Evolutionary conservation across 2,329 filamentous ascomycete species (phyloP), one percentile per base, ranked within the genome.

Genomic region (Cucurbitaria berberidis): DNA sequence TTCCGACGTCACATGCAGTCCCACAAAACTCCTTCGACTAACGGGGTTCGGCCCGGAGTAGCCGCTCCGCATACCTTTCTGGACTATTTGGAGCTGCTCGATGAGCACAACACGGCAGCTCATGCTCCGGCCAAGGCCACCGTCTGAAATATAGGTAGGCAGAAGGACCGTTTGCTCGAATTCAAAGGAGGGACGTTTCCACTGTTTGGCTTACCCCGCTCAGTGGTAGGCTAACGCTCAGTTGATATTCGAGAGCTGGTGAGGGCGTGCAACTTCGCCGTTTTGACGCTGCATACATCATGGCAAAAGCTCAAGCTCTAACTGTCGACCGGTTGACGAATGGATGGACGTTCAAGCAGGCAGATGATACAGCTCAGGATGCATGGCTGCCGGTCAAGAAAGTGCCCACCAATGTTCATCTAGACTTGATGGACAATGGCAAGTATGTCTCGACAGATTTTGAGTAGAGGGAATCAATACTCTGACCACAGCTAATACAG

Each of bases 371-470:
- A 3, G 64, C 70, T 18, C 66, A 78, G 29, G 53, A 70, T 59
- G 66, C 64, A n/a, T 81, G 78, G 79, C 64, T 80, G 39, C 67
- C 77, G 2, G 78, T 79, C 30, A 72, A 74, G 39, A 69, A 61
- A 39, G 77, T 81, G 6, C 79, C 79, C 5, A 80, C 79, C 1
- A 80, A 80, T 61, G 74, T 81, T 21, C 79, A 81, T 57, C 63
- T 80, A 42, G 79, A 81, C 53, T 65, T 81, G 48, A 75, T 81
- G 30, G 75, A 76, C 50, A 70, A 81, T 64, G 72, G 74, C 48
- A 77, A 76, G 79, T 80, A 70, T 54, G 74, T 73, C 8, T 21
- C 7, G 35, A 47, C 7, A 11, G 8, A 10, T 5, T 6, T 16
- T 9, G 13, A 4, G 13, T 32, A 26, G 16, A 27, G 16, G 32